These are phyloP conservation scores for Wickerhamomyces alni DNA, from an alignment of 805 yeast species.

Conservation along the genomic window DNA sequence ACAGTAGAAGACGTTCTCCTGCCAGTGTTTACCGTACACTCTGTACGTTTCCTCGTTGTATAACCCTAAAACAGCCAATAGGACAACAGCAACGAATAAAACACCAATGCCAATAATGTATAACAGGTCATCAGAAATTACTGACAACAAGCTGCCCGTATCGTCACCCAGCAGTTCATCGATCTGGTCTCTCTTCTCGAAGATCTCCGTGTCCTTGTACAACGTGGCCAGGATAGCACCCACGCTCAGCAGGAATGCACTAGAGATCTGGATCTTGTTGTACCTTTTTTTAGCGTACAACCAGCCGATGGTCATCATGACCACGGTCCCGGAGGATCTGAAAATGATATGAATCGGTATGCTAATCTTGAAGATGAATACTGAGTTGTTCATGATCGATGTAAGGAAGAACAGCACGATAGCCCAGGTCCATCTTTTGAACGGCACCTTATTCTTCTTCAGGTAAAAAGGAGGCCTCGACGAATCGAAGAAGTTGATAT, in stretches of 20 bases:
- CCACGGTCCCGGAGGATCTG: constrained; percentile 55
- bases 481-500: constrained; percentile 27
- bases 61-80: constrained; percentile 53
- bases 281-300: constrained; percentile 40
- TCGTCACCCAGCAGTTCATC: constrained; percentile 1
- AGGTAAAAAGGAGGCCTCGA: constrained; percentile 25
- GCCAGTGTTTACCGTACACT: constrained; percentile 55
- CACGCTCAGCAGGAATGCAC: constrained; percentile 43
- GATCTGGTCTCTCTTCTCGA: constrained; percentile 13
- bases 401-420: constrained; percentile 44
- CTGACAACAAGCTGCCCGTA: background rate
- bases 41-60: constrained; percentile 46
- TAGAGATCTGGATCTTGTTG: constrained; percentile 35
- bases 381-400: constrained; percentile 50
- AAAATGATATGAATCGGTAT: constrained; percentile 63
- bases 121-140: constrained; percentile 10
- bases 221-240: constrained; percentile 46
- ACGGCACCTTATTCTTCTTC: constrained; percentile 33
- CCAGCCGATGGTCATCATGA: constrained; percentile 52
- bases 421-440: constrained; percentile 35
- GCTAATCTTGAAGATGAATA: constrained; percentile 47
- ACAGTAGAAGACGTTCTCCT: constrained; percentile 56
- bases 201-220: constrained; percentile 24
- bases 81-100: constrained; percentile 40
- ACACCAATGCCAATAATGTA: constrained; percentile 28